phyloP scores from a whole-genome alignment of 345 rosid species.

The Boechera stricta region DNA sequence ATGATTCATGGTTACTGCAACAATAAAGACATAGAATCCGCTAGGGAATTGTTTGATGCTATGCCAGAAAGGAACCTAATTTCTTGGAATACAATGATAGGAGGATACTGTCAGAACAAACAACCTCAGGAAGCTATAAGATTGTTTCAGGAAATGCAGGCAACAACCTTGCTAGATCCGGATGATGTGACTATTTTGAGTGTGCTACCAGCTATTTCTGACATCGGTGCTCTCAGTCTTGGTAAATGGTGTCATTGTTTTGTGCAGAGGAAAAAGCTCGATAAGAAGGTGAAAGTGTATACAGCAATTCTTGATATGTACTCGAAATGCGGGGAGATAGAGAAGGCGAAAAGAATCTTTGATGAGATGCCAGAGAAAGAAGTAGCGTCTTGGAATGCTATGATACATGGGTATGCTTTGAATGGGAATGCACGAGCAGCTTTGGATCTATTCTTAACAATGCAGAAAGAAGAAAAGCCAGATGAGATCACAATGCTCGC shows the following conservation, averaged over 20 bases:
- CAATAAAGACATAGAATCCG: conserved; percentile 57
- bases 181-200: conserved; percentile 71
- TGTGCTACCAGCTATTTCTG: conserved; percentile 80
- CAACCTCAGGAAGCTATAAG: conserved; percentile 69
- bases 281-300: conserved; percentile 56
- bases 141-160: conserved; percentile 69
- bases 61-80: conserved; percentile 71
- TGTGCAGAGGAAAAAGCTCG: conserved; percentile 58
- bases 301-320: conserved; percentile 85
- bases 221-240: conserved; percentile 68
- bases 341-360: conserved; percentile 56
- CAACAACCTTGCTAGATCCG: conserved; percentile 56
- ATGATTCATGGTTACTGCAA: conserved; percentile 76
- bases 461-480: conserved; percentile 61
- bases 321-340: conserved; percentile 76
- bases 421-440: conserved; percentile 76
- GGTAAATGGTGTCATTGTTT: conserved; percentile 69
- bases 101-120: conserved; percentile 73
- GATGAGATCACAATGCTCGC: conserved; percentile 71
- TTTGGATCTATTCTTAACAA: conserved; percentile 52
- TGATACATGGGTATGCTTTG: conserved; percentile 71
- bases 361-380: conserved; percentile 54
- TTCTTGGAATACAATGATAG: conserved; percentile 85
- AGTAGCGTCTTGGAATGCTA: conserved; percentile 75
- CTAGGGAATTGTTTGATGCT: conserved; percentile 60